phyloP scores from a whole-genome alignment of 345 rosid species.

The Lenwebbia sp. region DNA sequence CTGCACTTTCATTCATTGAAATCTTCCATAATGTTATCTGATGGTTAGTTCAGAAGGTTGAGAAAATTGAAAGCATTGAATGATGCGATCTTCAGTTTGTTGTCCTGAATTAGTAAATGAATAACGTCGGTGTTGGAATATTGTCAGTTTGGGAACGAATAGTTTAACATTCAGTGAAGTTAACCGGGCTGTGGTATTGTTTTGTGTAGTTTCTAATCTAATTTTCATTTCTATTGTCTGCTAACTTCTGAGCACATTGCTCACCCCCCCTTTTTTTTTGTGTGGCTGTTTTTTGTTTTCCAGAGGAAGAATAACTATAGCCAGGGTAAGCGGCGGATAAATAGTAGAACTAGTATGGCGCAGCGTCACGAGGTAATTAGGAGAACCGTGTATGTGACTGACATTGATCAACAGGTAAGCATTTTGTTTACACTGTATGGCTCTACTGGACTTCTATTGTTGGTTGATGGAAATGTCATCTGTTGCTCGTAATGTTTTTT shows the following conservation, averaged over 20 bases:
- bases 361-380: constrained; percentile 85
- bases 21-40: neutral
- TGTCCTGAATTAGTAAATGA: neutral
- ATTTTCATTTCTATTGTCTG: neutral
- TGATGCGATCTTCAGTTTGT: neutral
- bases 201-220: neutral
- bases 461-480: neutral
- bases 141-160: neutral
- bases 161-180: neutral
- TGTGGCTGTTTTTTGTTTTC: neutral
- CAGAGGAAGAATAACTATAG: constrained; percentile 63
- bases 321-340: constrained; percentile 75
- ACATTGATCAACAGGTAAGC: constrained; percentile 65
- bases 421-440: neutral
- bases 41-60: neutral
- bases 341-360: constrained; percentile 72
- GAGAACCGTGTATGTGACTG: constrained; percentile 81
- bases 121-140: neutral
- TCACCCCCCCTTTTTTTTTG: neutral
- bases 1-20: neutral
- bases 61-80: neutral
- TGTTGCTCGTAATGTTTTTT: neutral
- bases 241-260: neutral
- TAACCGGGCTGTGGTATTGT: neutral
- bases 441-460: neutral